Evolutionary conservation across 1,284 basidiomycete genomes (phyloP).

Genomic region (Trichosporon coremiiforme): DNA sequence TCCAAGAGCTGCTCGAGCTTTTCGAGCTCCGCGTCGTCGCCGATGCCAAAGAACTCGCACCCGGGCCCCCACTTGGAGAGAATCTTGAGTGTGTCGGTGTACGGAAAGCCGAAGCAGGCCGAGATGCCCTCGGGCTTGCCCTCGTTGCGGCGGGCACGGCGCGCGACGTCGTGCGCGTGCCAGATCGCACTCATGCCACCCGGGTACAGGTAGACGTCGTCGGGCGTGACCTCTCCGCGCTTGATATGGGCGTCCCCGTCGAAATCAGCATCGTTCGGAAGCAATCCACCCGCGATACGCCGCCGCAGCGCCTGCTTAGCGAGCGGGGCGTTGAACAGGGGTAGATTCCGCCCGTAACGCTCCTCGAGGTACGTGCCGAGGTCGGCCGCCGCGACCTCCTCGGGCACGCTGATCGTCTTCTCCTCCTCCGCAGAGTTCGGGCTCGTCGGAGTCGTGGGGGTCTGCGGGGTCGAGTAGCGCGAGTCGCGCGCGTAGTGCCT

Average conservation of each 20-base stretch:
- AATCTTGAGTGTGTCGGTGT: conserved; percentile 94
- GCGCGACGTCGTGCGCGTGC: conserved; percentile 76
- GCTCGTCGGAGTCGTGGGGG: background rate
- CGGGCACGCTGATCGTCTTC: conserved; percentile 24
- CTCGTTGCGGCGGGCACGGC: conserved; percentile 58
- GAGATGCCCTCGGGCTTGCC: conserved; percentile 67
- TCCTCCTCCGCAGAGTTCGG: background rate
- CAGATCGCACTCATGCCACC: conserved; percentile 94
- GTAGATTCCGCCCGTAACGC: conserved; percentile 91
- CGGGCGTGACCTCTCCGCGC: conserved; percentile 64
- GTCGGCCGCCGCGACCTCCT: conserved; percentile 58
- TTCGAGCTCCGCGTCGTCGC: conserved; percentile 76
- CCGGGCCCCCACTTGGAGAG: conserved; percentile 97
- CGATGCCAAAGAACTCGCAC: conserved; percentile 84
- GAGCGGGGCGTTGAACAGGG: conserved; percentile 68
- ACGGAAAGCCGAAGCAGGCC: conserved; percentile 93
- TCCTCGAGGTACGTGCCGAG: conserved; percentile 75
- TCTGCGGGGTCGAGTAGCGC: background rate
- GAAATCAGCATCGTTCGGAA: conserved; percentile 63
- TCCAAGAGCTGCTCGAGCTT: conserved; percentile 68
- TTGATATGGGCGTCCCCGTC: conserved; percentile 42
- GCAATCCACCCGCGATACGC: conserved; percentile 83
- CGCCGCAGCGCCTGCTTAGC: conserved; percentile 85
- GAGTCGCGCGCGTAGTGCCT: conserved; percentile 45
- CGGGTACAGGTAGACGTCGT: conserved; percentile 85